Conservation (phyloP, 805 yeast genomes). For the Metschnikowia dekortorum region DNA sequence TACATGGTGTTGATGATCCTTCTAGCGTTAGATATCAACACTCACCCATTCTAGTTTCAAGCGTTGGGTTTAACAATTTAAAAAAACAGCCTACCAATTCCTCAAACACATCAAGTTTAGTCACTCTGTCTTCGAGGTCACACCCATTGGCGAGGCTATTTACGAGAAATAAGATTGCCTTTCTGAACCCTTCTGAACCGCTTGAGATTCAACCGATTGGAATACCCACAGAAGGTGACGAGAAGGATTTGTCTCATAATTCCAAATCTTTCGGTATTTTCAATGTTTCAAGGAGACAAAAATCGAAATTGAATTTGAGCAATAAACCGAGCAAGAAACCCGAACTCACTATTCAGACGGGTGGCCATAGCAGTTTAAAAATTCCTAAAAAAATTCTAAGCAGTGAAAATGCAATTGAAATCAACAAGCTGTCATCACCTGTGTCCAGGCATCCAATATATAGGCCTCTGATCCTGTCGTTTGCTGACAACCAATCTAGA, state of each 20-base stretch:
- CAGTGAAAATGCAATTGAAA: constrained; percentile 2
- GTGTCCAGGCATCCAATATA: constrained; percentile 1
- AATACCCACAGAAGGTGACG: neutral
- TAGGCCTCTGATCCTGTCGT: constrained; percentile 1
- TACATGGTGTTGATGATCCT: neutral
- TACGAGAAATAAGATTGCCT: constrained; percentile 2
- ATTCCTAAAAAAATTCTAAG: constrained; percentile 7
- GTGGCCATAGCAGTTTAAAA: constrained; percentile 6
- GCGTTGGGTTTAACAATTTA: constrained; percentile 14
- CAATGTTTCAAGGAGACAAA: constrained; percentile 6
- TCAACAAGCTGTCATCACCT: constrained; percentile 1
- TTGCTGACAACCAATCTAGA: constrained; percentile 1
- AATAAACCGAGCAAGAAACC: constrained; percentile 3
- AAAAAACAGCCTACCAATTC: constrained; percentile 11
- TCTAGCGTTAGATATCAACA: neutral
- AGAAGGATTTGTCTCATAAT: neutral
- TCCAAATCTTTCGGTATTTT: constrained; percentile 1
- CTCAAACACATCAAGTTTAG: constrained; percentile 9
- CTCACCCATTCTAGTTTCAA: constrained; percentile 9
- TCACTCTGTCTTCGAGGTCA: constrained; percentile 3
- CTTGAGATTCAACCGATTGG: neutral
- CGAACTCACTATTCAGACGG: constrained; percentile 7
- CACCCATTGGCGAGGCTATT: constrained; percentile 7
- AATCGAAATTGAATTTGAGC: constrained; percentile 1
- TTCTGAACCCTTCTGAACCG: constrained; percentile 1